Evolutionary conservation across 202 grass and related monocot genomes (phyloP).

Genomic region (Setaria italica): DNA sequence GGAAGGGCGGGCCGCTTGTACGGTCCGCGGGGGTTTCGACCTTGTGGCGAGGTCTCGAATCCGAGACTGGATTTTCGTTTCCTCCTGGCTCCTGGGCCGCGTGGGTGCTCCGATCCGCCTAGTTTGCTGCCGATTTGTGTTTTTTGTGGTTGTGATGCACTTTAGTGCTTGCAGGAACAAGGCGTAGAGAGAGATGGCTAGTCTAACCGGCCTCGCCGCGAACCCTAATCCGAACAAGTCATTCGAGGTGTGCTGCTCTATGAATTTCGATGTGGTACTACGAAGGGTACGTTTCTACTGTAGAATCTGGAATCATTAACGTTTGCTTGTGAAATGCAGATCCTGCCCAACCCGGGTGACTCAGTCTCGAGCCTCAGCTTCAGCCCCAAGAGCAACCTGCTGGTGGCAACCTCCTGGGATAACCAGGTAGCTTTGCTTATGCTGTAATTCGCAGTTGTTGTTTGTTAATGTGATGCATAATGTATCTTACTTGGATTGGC

Average conservation of each 20-base stretch:
- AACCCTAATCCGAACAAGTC: conserved; percentile 82
- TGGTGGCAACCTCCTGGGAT: conserved; percentile 86
- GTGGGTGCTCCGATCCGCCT: neutral
- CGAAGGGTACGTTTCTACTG: conserved; percentile 2
- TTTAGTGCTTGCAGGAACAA: conserved; percentile 30
- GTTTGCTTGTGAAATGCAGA: conserved; percentile 52
- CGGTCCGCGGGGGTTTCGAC: neutral
- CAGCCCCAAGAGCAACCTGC: conserved; percentile 72
- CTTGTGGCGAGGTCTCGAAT: neutral
- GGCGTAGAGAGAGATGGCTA: conserved; percentile 56
- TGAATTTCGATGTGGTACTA: neutral
- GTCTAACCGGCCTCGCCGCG: conserved; percentile 49
- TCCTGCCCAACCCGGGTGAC: conserved; percentile 63
- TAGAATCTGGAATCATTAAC: neutral
- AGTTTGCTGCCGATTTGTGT: neutral
- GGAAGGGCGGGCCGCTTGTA: neutral
- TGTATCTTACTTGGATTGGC: neutral
- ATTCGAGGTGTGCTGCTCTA: conserved; percentile 56
- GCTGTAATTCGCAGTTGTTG: neutral
- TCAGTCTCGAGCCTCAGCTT: conserved; percentile 80
- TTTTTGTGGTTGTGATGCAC: neutral
- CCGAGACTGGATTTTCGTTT: neutral
- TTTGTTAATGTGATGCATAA: conserved; percentile 18
- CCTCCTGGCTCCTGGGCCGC: too few species aligned
- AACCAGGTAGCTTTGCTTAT: conserved; percentile 62